Evolutionary conservation across 176 grass and related monocot genomes (phyloP), one percentile per base, ranked within the genome.

Genomic region (Carex scoparia): DNA sequence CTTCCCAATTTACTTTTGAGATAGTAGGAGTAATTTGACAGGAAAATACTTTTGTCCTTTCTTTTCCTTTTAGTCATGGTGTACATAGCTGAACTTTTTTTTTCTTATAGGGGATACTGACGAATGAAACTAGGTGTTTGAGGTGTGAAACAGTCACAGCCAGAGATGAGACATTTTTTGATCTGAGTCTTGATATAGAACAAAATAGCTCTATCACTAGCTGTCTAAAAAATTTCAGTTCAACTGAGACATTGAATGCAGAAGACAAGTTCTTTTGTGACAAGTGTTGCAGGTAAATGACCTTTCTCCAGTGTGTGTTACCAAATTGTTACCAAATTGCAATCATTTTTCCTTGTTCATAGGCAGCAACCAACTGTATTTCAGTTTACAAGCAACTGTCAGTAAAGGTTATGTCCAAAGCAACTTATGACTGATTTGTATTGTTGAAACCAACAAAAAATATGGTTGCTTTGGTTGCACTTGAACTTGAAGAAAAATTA

Each of bases 191-290:
- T 84, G 93, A 99, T 86, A 95, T 99, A 53, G 93, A 95, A 81
- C 96, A 99, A 69, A 99, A 99, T 91, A 99, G 91, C 83, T 99
- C 96, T 62, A 89, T 99, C 70, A 99, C 96, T 19, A 99, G 93
- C 84, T 99, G 96, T 76, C 91, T 99, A 35, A 99, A 99, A 89
- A 99, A 99, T 88, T 99, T 99, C 81, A 99, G 96, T 86, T 99
- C 96, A 62, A 99, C 93, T 69, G 96, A 99, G 84, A 99, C 96
- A 81, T 84, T 99, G 70, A 95, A 95, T 84, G 96, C 93, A 0
- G 93, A 99, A 78, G 96, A 99, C 85, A 99, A 95, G 85, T 99
- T 99, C 90, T 99, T 99, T 84, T 99, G 96, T 79, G 96, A 99
- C 86, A 99, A 99, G 90, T 99, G 96, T 72, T 95, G 96, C 90